Conservation (phyloP, 2,329 filamentous ascomycete genomes). For the Botrytis paeoniae region DNA sequence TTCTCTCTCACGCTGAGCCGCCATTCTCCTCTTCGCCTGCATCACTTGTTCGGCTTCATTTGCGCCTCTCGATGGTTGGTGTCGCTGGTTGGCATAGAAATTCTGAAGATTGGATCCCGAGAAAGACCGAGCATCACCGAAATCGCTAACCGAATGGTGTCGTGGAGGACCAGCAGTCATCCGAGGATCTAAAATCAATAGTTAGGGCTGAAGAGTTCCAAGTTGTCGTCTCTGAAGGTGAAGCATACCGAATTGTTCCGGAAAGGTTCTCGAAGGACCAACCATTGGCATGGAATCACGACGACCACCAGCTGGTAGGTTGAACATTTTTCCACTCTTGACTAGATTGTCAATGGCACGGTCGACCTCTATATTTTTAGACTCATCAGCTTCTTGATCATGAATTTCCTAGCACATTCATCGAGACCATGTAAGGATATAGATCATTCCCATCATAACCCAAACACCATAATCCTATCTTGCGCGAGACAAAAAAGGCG, state of each 20-base stretch:
- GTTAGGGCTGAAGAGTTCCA: slow-evolving; percentile 6
- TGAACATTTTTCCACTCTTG: slow-evolving; percentile 94
- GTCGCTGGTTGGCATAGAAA: slow-evolving; percentile 91
- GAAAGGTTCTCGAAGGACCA: slow-evolving; percentile 53
- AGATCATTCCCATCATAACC: background rate
- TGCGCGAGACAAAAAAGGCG: background rate
- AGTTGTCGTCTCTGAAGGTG: slow-evolving; percentile 22
- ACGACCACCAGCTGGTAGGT: slow-evolving; percentile 54
- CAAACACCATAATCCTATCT: background rate
- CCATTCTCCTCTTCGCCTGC: slow-evolving; percentile 99
- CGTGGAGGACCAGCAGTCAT: slow-evolving; percentile 62
- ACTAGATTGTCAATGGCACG: slow-evolving; percentile 91
- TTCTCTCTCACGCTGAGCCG: slow-evolving; percentile 97
- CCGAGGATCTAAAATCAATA: slow-evolving; percentile 61
- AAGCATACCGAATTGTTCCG: slow-evolving; percentile 56
- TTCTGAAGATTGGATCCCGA: slow-evolving; percentile 79
- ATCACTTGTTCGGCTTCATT: slow-evolving; percentile 97
- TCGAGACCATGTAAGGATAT: background rate
- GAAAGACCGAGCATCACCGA: slow-evolving; percentile 68
- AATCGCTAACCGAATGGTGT: slow-evolving; percentile 82
- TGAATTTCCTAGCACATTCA: background rate
- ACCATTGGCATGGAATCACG: slow-evolving; percentile 75
- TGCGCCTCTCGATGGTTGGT: slow-evolving; percentile 77
- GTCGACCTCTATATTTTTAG: slow-evolving; percentile 73
- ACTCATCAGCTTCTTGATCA: slow-evolving; percentile 20